A percentile compares a stretch with the other conserved stretches of the same genome.
These are phyloP conservation scores for Aureobasidium subglaciale DNA, from an alignment of 2,329 filamentous ascomycete species.

Conservation along the genomic window DNA sequence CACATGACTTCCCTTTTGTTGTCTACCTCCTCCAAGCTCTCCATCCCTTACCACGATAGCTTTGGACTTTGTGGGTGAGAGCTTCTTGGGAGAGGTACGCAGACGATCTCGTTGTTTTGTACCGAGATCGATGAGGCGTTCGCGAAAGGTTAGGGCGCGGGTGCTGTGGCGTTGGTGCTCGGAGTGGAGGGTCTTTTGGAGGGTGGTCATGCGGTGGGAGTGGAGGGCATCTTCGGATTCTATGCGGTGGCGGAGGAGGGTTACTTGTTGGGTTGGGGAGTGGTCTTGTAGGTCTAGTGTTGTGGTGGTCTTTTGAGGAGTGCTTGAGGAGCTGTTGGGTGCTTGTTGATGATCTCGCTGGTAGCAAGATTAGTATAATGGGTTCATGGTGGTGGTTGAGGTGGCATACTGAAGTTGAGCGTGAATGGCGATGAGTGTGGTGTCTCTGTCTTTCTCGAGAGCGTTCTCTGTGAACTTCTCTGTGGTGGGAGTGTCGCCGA, in stretches of 20 bases:
- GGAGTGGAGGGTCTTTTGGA: background rate
- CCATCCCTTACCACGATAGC: no score
- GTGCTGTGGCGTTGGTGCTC: background rate
- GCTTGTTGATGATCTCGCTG: background rate
- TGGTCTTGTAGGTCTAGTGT: background rate
- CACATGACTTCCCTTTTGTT: background rate
- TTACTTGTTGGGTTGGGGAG: background rate
- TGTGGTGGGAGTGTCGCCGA: background rate
- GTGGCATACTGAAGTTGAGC: background rate
- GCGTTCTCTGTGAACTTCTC: background rate
- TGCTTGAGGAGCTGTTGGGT: background rate
- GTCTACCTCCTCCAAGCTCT: no score
- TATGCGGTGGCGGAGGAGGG: background rate
- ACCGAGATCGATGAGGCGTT: background rate
- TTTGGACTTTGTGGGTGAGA: no score
- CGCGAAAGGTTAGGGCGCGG: background rate
- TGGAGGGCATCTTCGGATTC: background rate
- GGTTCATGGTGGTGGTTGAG: background rate
- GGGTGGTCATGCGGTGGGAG: background rate
- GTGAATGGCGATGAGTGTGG: background rate
- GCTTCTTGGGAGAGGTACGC: background rate
- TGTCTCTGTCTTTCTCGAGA: background rate
- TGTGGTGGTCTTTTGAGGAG: background rate
- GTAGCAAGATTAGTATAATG: background rate
- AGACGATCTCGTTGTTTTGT: background rate